Evolutionary conservation across 2,329 filamentous ascomycete genomes (phyloP).

Genomic region (Cryphonectria carpinicola): DNA sequence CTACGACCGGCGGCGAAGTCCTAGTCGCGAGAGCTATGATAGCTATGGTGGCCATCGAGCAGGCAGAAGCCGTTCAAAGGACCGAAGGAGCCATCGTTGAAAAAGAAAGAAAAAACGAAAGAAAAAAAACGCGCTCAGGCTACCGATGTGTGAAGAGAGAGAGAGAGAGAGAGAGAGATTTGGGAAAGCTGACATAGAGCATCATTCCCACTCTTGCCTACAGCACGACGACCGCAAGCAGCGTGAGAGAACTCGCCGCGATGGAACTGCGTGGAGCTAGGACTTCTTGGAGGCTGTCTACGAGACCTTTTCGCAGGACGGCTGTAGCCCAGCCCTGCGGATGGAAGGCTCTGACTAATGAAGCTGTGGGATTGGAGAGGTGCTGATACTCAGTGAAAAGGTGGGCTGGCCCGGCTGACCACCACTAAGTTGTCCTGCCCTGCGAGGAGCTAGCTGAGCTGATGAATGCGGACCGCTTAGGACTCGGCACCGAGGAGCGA

Average conservation of each 20-base stretch:
- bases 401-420: slow-evolving; percentile 26
- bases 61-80: slow-evolving; percentile 45
- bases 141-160: neutral
- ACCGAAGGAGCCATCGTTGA: slow-evolving; percentile 41
- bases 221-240: neutral
- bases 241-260: neutral
- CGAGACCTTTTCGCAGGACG: neutral
- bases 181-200: neutral
- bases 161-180: too few species aligned
- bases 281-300: neutral
- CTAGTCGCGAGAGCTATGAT: slow-evolving; percentile 52
- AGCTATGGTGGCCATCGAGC: slow-evolving; percentile 44
- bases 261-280: neutral
- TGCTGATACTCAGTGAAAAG: neutral
- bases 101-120: neutral
- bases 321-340: neutral
- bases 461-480: slow-evolving; percentile 17
- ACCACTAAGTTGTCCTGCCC: slow-evolving; percentile 16
- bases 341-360: neutral
- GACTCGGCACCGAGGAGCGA: neutral
- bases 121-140: neutral
- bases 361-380: neutral
- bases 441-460: slow-evolving; percentile 13
- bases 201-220: neutral
- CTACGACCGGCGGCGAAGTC: slow-evolving; percentile 47